Conservation (phyloP, 108 stramenopile species). For the Mediolabrus comicus region DNA sequence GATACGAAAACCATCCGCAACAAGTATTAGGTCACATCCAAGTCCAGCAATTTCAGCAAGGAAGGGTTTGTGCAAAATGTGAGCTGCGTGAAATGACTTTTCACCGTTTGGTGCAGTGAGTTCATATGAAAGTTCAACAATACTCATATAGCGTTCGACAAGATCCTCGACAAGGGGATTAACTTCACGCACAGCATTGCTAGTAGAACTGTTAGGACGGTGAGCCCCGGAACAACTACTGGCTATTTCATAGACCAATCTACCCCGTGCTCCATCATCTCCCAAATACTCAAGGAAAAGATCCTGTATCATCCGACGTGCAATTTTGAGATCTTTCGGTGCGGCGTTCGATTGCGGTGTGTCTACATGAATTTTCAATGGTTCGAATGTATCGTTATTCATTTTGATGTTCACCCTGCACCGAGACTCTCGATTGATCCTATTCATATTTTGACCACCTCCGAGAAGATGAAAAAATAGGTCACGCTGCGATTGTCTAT, state of each 20-base stretch:
- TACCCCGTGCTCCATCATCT: background rate
- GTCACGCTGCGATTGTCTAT: background rate
- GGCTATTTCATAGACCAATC: background rate
- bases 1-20: background rate
- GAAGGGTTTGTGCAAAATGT: background rate
- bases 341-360: background rate
- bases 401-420: background rate
- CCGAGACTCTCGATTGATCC: background rate
- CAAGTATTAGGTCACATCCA: background rate
- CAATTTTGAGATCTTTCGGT: background rate
- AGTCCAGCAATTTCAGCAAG: background rate
- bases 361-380: background rate
- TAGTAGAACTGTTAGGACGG: background rate
- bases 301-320: background rate
- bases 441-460: background rate
- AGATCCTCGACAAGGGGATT: constrained; percentile 3
- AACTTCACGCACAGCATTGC: background rate
- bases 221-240: background rate
- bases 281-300: background rate
- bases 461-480: constrained; percentile 18
- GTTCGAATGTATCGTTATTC: background rate
- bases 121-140: constrained; percentile 6
- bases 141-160: background rate
- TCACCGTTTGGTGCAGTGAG: background rate
- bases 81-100: background rate